Percentiles rank a stretch among this genome's conserved stretches.
Conservation (phyloP, 495 filamentous ascomycete genomes). For the Astrocystis sublimbata region DNA sequence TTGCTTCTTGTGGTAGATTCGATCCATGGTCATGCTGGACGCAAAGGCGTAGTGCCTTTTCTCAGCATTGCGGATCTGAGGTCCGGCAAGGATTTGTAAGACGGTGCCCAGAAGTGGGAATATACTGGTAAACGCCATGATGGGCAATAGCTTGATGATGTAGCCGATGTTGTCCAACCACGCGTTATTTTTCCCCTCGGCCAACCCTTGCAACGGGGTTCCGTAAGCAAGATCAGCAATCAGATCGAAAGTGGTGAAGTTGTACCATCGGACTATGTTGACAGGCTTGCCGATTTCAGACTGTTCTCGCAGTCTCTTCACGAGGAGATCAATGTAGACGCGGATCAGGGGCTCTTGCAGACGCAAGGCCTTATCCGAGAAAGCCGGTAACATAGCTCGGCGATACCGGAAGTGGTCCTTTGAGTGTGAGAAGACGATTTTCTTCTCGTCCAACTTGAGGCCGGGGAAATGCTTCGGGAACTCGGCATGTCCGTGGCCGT, state of each 20-base stretch:
- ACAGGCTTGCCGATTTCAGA: conserved; percentile 31
- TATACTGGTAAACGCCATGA: conserved; percentile 31
- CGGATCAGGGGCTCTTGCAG: conserved; percentile 50
- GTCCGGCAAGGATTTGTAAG: conserved; percentile 36
- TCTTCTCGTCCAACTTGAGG: conserved; percentile 27
- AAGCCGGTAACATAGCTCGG: conserved; percentile 50
- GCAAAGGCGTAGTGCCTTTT: conserved; percentile 34
- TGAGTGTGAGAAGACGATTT: conserved; percentile 27
- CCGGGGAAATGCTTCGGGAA: conserved; percentile 30
- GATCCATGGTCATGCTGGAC: conserved; percentile 32
- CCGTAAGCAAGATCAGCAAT: conserved; percentile 63
- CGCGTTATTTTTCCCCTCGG: conserved; percentile 33
- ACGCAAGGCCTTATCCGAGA: conserved; percentile 51
- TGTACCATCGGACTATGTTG: conserved; percentile 57
- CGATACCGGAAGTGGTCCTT: conserved; percentile 45
- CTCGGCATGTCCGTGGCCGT: conserved; percentile 44
- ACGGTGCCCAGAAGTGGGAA: conserved; percentile 35
- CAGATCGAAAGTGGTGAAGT: conserved; percentile 63
- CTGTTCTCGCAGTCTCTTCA: conserved; percentile 44
- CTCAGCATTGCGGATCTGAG: conserved; percentile 30
- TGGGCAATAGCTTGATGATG: conserved; percentile 25
- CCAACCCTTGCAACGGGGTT: conserved; percentile 56
- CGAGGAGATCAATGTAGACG: conserved; percentile 48
- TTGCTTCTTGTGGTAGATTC: conserved; percentile 35
- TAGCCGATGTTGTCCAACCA: conserved; percentile 42